Evolutionary conservation across 495 filamentous ascomycete species (phyloP).

Genomic region (Chaetomidium leptoderma): DNA sequence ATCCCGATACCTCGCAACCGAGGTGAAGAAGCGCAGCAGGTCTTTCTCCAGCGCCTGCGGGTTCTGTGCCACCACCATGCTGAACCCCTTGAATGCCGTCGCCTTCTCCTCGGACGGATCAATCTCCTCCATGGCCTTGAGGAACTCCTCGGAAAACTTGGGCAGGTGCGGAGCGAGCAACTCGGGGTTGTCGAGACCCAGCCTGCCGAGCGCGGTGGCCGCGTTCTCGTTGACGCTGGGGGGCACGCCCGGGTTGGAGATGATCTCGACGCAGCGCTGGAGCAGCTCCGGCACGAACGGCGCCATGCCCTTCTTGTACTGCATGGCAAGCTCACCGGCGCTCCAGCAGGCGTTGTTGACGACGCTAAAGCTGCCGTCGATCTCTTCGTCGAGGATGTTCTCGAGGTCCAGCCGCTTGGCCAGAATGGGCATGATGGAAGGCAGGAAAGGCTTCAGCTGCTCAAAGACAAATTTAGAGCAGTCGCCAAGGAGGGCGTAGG

Average conservation of each 20-base stretch:
- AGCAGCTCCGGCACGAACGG: constrained; percentile 76
- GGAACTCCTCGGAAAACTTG: constrained; percentile 73
- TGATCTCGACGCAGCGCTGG: constrained; percentile 67
- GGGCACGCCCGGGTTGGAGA: constrained; percentile 79
- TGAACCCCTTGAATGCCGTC: constrained; percentile 87
- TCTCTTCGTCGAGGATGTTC: constrained; percentile 65
- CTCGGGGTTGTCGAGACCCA: constrained; percentile 77
- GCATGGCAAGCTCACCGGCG: constrained; percentile 86
- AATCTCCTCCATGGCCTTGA: constrained; percentile 76
- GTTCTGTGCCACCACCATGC: constrained; percentile 75
- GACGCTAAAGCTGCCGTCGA: constrained; percentile 76
- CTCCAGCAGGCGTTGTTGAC: constrained; percentile 99
- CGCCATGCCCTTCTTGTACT: constrained; percentile 63
- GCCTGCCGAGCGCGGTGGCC: constrained; percentile 82
- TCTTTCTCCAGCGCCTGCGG: constrained; percentile 87
- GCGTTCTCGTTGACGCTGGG: constrained; percentile 91
- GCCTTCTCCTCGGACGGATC: constrained; percentile 92
- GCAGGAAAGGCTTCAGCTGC: constrained; percentile 70
- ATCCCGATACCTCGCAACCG: constrained; percentile 74
- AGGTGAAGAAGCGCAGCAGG: constrained; percentile 74
- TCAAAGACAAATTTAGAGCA: constrained; percentile 93
- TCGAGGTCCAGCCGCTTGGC: constrained; percentile 83
- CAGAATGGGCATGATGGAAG: constrained; percentile 69
- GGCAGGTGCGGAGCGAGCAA: constrained; percentile 76
- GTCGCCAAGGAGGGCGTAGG: constrained; percentile 92